A percentile compares a stretch with the other conserved stretches of the same genome.
phyloP scores from a whole-genome alignment of 2,329 filamentous ascomycete genomes.

The Fusarium irregulare region DNA sequence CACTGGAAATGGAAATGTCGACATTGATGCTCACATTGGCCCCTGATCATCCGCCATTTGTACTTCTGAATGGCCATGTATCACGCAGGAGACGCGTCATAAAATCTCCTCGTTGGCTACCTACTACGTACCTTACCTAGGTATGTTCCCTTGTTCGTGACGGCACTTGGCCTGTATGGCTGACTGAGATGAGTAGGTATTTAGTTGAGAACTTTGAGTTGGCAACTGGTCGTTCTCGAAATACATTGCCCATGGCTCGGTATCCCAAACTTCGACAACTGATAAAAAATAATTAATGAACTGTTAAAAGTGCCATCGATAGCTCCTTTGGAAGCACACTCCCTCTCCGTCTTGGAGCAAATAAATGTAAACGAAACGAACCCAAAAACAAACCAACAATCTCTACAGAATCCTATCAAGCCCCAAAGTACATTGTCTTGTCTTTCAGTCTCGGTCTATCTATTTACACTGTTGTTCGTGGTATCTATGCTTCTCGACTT shows the following conservation, averaged over 20 bases:
- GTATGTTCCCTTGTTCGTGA: conserved; percentile 11
- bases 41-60: conserved; percentile 11
- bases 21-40: background rate
- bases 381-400: background rate
- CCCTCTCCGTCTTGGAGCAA: background rate
- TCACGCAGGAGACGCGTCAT: conserved; percentile 44
- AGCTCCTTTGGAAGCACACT: conserved; percentile 14
- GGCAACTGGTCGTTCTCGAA: background rate
- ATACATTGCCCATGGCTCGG: background rate
- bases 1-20: conserved; percentile 29
- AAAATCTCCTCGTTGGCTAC: conserved; percentile 13
- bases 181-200: background rate
- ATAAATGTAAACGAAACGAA: background rate
- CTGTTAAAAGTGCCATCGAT: background rate
- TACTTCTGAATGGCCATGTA: conserved; percentile 25
- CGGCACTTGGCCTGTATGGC: background rate
- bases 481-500: conserved; percentile 32
- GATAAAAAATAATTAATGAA: background rate
- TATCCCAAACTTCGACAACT: background rate
- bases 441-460: conserved; percentile 14
- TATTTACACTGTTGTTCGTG: conserved; percentile 26
- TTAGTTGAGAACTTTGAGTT: background rate
- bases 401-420: background rate
- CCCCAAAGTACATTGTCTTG: background rate
- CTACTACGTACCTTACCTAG: background rate